phyloP scores from a whole-genome alignment of 345 rosid genomes.

The Psidium guajava region DNA sequence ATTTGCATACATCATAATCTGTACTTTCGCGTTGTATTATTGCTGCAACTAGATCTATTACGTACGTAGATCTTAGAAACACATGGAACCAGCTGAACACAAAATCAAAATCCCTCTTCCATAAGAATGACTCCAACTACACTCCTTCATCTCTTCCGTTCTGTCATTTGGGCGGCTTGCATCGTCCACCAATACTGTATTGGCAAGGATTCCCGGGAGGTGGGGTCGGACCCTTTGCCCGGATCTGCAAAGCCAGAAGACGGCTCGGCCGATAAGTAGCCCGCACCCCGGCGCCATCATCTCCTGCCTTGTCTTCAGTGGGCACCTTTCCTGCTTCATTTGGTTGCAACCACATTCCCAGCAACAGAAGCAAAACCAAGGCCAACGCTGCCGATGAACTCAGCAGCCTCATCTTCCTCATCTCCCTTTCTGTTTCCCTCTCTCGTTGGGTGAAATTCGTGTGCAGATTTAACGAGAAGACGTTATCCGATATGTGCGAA shows the following conservation, averaged over 20 bases:
- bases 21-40: too few species aligned
- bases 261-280: accelerated
- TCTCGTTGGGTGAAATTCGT: too few species aligned
- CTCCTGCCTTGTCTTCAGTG: not conserved
- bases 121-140: too few species aligned
- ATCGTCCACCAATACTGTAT: accelerated
- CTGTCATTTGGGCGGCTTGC: accelerated
- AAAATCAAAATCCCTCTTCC: too few species aligned
- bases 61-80: too few species aligned
- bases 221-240: accelerated
- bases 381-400: not conserved
- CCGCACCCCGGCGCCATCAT: not conserved
- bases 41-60: too few species aligned
- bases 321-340: not conserved
- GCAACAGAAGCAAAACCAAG: not conserved
- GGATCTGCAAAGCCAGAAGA: not conserved
- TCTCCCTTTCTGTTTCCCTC: too few species aligned
- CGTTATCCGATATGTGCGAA: too few species aligned
- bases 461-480: too few species aligned
- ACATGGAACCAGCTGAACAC: too few species aligned
- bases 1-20: too few species aligned
- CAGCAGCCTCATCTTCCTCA: not conserved
- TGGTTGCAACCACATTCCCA: not conserved
- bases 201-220: accelerated
- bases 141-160: not conserved